Base-by-base conservation (phyloP, 352 stramenopile genomes). In the Pythium plurisporium region DNA sequence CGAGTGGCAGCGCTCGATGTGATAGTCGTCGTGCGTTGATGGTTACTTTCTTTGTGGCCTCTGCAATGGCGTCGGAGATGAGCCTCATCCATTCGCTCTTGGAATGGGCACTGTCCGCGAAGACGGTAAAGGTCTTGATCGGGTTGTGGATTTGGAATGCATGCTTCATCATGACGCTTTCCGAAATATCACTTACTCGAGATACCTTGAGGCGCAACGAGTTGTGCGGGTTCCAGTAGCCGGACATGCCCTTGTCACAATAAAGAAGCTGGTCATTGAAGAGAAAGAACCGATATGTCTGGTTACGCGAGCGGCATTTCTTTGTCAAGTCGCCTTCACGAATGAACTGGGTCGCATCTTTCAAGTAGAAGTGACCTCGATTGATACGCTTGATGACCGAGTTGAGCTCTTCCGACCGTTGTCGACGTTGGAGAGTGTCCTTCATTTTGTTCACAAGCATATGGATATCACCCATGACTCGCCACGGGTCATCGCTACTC, bases 271-370 rank as follows among this genome's bases (percentile, higher is more conserved):
- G 86, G 44, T 95, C 84, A 52, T 93, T 93, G 68, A 94, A 95
- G 15, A 93, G 77, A 62, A 95, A 93, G 52, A 95, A 95, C 11
- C 84, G 83, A 55, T 95, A 95, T 14, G 75, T 67, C 30, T 89
- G 79, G 59, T 90, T 92, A 17, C 91, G 78, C 11, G 81, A 97
- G 23, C 95, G 79, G 43, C 91, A 97, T 38, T 89, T 90, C 74
- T 99, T 99, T 20, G 87, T 85, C 38, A 99, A 59, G 53, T 98
- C 85, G 12, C 95, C 96, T 72, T 98, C 92, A 47, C 82, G 79
- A 11, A 99, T 79, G 70, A 99, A 99, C 11, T 85, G 85, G n/a
- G 93, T 87, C 25, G 93, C 86, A 65, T 98, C 93, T 55, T 98
- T 96, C 26, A 99, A 69, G 48, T 98, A 86, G 57, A 87, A 90